These are phyloP conservation scores for Solanum chmielewskii DNA, from an alignment of 257 asterid species.

Conservation along the genomic window DNA sequence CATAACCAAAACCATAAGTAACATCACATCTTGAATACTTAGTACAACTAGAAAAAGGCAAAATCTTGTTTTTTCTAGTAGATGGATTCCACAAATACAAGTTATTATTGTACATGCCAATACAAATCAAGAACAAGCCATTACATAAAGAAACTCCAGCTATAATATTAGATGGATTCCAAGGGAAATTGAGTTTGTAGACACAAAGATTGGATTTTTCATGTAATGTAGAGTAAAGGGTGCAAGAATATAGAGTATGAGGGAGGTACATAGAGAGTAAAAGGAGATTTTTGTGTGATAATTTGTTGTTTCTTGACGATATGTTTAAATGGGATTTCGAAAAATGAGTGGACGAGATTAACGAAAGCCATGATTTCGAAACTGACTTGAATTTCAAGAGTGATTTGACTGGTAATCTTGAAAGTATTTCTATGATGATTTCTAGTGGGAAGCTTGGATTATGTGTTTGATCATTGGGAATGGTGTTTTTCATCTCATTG, in stretches of 20 bases:
- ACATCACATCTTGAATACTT: constrained; percentile 3
- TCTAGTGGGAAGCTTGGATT: constrained; percentile 23
- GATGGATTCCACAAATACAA: constrained; percentile 42
- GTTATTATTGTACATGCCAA: constrained; percentile 13
- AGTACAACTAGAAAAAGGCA: constrained; percentile 10
- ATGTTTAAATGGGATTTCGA: constrained; percentile 16
- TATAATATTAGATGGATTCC: neutral
- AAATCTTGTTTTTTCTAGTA: constrained; percentile 11
- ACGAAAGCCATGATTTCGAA: constrained; percentile 25
- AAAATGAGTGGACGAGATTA: constrained; percentile 25
- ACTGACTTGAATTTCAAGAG: constrained; percentile 36
- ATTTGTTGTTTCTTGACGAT: neutral
- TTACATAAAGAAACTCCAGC: constrained; percentile 22
- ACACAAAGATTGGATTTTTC: neutral
- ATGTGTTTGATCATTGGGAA: neutral
- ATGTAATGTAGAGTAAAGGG: neutral
- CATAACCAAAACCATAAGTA: constrained; percentile 32
- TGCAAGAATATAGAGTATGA: neutral
- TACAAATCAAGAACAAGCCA: constrained; percentile 22
- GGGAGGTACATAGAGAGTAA: neutral
- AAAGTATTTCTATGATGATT: constrained; percentile 31
- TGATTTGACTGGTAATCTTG: constrained; percentile 37
- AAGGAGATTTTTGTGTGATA: constrained; percentile 8
- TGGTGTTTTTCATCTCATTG: neutral
- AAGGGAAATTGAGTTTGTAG: neutral